A percentile compares a stretch with the other conserved stretches of the same genome.
These are phyloP conservation scores for Ustulina deusta DNA, from an alignment of 2,329 filamentous ascomycete genomes.

Conservation along the genomic window DNA sequence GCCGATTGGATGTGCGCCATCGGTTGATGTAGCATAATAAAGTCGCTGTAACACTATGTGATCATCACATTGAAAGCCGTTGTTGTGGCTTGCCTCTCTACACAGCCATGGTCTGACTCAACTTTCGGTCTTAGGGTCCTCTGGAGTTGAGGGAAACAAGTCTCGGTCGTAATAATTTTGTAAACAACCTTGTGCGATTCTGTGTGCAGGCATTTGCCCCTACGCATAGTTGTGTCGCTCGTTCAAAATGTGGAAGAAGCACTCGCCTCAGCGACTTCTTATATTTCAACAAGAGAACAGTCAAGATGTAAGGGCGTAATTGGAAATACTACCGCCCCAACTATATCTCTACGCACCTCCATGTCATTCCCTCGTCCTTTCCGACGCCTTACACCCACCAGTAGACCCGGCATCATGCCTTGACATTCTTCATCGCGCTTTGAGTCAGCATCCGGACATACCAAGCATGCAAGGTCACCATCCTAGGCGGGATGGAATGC, in stretches of 20 bases:
- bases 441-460: slow-evolving; percentile 49
- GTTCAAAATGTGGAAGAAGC: not conserved
- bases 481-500: slow-evolving; percentile 46
- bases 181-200: not conserved
- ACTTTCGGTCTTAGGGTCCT: not conserved
- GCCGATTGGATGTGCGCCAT: not conserved
- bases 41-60: not conserved
- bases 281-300: not conserved
- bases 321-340: not conserved
- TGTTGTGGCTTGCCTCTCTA: not conserved
- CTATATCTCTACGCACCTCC: not conserved
- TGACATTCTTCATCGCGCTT: slow-evolving; percentile 46
- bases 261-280: not conserved
- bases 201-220: not conserved
- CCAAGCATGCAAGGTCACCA: slow-evolving; percentile 48
- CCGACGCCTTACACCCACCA: not conserved
- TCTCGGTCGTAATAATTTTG: not conserved
- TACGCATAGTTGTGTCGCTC: not conserved
- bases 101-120: slow-evolving; percentile 4
- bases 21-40: not conserved
- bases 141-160: not conserved
- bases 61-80: not conserved
- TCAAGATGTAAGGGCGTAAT: not conserved
- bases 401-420: slow-evolving; percentile 35
- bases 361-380: not conserved